These are phyloP conservation scores for Scalesia atractyloides DNA, from an alignment of 129 eudicot species.

Conservation along the genomic window DNA sequence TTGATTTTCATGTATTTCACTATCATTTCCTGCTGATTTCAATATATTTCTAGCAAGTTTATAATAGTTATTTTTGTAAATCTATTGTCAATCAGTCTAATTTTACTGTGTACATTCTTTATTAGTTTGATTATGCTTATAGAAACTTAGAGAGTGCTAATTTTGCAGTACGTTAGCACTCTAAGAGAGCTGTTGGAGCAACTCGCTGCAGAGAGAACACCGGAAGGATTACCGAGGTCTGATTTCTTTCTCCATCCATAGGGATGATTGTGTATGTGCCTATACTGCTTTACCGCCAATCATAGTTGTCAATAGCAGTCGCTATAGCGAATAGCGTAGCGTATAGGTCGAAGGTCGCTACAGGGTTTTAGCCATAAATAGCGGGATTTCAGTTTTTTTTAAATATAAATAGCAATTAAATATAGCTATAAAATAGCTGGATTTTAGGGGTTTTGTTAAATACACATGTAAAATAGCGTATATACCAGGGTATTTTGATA, in stretches of 20 bases:
- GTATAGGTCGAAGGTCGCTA: no score
- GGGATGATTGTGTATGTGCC: neutral
- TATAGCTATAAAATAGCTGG: no score
- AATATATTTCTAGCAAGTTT: neutral
- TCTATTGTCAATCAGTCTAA: neutral
- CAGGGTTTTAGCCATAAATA: no score
- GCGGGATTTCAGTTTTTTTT: no score
- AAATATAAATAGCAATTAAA: no score
- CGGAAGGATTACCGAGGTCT: conserved; percentile 87
- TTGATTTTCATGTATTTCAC: neutral
- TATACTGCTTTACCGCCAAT: conserved; percentile 3
- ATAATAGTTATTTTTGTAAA: neutral
- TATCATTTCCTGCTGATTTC: neutral
- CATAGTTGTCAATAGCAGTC: no score
- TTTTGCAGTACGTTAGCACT: conserved; percentile 80
- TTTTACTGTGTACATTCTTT: neutral
- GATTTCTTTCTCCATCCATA: neutral
- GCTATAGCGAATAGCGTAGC: no score
- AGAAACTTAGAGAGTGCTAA: neutral
- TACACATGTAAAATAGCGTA: no score
- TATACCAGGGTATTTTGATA: no score
- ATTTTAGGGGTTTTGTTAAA: no score
- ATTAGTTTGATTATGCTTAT: conserved; percentile 12
- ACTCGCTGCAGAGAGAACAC: conserved; percentile 67
- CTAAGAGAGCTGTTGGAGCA: conserved; percentile 84